Evolutionary conservation across 257 asterid genomes (phyloP).

Genomic region (Capsicum baccatum): DNA sequence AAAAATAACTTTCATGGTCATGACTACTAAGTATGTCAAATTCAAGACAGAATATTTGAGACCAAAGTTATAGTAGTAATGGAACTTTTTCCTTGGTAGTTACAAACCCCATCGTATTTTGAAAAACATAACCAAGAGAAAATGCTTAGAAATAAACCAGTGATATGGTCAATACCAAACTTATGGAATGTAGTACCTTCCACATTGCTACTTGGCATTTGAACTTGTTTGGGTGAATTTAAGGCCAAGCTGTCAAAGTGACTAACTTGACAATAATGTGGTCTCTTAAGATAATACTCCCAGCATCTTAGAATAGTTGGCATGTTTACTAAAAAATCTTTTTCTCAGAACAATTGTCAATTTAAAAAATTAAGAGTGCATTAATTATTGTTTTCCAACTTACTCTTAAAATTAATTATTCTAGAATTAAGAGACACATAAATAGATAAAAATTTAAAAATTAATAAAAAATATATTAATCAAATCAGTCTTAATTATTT

Average conservation of each 20-base stretch:
- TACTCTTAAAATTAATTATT: no score
- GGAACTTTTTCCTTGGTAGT: background rate
- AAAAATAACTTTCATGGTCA: no score
- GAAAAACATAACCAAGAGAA: background rate
- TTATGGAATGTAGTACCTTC: background rate
- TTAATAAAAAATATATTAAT: no score
- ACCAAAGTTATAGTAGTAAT: background rate
- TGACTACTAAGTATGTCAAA: background rate
- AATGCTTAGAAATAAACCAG: constrained; percentile 13
- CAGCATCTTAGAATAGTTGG: no score
- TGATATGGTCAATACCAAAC: background rate
- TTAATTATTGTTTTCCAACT: no score
- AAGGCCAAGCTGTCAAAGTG: background rate
- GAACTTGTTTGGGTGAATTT: background rate
- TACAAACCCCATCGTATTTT: background rate
- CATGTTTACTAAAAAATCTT: no score
- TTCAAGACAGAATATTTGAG: background rate
- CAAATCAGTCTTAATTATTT: no score
- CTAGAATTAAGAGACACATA: no score
- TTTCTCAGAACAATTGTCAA: no score
- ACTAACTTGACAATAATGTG: background rate
- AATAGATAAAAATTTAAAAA: no score
- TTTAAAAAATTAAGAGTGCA: no score
- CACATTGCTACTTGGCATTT: background rate
- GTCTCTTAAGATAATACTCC: no score